phyloP scores from a whole-genome alignment of 306 rosid species.

The Cucurbita pepo region DNA sequence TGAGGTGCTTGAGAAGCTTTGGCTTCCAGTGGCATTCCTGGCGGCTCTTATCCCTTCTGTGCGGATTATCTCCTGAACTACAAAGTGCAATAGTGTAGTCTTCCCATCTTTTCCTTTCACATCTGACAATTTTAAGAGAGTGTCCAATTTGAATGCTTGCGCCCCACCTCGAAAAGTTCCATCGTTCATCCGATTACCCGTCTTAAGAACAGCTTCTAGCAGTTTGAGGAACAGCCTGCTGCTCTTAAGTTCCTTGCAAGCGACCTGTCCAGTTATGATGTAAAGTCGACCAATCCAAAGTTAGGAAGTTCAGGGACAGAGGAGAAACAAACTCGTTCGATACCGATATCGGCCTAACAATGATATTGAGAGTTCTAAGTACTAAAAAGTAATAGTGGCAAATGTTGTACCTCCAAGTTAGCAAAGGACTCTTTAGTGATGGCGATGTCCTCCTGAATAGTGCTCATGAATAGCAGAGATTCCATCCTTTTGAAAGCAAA shows the following conservation, averaged over 20 bases:
- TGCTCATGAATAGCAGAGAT: constrained; percentile 56
- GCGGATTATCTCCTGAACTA: constrained; percentile 85
- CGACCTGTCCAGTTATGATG: constrained; percentile 39
- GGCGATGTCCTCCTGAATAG: constrained; percentile 60
- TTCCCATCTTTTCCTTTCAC: constrained; percentile 92
- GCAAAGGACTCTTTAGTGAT: constrained; percentile 39
- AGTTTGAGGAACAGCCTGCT: constrained; percentile 88
- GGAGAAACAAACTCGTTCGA: background rate
- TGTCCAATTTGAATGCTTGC: constrained; percentile 87
- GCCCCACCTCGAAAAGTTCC: constrained; percentile 97
- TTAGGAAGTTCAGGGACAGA: background rate
- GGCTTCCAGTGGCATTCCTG: constrained; percentile 39
- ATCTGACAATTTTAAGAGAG: constrained; percentile 75
- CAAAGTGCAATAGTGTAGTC: constrained; percentile 81
- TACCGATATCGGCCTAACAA: background rate
- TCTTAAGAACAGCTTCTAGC: constrained; percentile 97
- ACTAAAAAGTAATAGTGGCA: background rate
- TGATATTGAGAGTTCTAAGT: background rate
- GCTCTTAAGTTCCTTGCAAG: constrained; percentile 63
- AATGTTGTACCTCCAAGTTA: constrained; percentile 53
- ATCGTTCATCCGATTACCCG: constrained; percentile 93
- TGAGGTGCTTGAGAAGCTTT: constrained; percentile 48
- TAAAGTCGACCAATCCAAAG: constrained; percentile 10
- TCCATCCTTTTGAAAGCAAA: constrained; percentile 77
- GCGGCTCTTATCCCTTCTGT: constrained; percentile 74